phyloP scores from a whole-genome alignment of 2,329 filamentous ascomycete species.

The Sporothrix inflata region DNA sequence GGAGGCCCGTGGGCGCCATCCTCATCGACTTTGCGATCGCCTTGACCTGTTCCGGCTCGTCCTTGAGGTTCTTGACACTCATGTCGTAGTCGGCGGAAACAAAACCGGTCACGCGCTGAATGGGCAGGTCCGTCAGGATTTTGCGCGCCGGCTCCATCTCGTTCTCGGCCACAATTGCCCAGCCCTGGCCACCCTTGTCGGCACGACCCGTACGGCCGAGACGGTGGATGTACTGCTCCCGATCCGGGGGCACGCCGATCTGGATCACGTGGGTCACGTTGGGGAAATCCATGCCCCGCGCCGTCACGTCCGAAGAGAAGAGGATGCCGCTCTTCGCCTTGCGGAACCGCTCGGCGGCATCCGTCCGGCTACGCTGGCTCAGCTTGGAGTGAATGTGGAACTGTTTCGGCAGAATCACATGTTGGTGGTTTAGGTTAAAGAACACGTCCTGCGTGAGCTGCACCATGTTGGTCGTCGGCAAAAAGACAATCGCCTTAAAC shows the following conservation, averaged over 20 bases:
- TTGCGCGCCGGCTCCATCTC: conserved; percentile 55
- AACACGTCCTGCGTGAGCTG: conserved; percentile 66
- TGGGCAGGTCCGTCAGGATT: conserved; percentile 62
- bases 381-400: conserved; percentile 80
- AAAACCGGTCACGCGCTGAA: conserved; percentile 59
- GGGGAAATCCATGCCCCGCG: conserved; percentile 72
- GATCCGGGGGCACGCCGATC: conserved; percentile 55
- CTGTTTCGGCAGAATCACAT: conserved; percentile 47
- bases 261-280: conserved; percentile 66
- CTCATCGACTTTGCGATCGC: conserved; percentile 49
- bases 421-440: conserved; percentile 47
- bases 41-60: conserved; percentile 51
- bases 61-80: conserved; percentile 46
- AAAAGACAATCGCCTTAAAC: conserved; percentile 97
- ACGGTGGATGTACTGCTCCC: conserved; percentile 65
- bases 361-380: conserved; percentile 69
- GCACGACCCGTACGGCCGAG: conserved; percentile 73
- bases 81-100: conserved; percentile 57
- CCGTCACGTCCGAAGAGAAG: conserved; percentile 78
- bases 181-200: conserved; percentile 72
- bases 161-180: conserved; percentile 62
- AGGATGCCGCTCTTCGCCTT: conserved; percentile 63
- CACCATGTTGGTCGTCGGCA: conserved; percentile 77
- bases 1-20: conserved; percentile 46
- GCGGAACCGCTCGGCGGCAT: conserved; percentile 73